Conservation (phyloP, 495 filamentous ascomycete genomes). For the Daldinia childiae region DNA sequence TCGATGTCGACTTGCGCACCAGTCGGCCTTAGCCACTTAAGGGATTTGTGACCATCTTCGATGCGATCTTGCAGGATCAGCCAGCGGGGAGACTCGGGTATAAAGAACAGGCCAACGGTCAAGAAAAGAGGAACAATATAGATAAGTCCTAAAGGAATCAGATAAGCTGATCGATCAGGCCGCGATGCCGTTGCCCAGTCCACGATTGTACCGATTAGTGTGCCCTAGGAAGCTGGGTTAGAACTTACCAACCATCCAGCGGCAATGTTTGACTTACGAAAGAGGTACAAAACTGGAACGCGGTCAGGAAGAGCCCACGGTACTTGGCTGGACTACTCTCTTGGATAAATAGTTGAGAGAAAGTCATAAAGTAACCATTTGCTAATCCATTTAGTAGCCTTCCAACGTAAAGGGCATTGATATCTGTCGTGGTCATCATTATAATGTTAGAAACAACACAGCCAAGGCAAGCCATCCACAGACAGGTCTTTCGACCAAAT, state of each 20-base stretch:
- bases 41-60: conserved; percentile 55
- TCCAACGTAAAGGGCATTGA: conserved; percentile 57
- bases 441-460: conserved; percentile 55
- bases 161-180: conserved; percentile 52
- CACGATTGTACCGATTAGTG: conserved; percentile 61
- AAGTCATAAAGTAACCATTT: conserved; percentile 59
- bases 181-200: conserved; percentile 59
- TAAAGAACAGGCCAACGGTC: conserved; percentile 56
- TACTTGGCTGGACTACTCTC: conserved; percentile 55
- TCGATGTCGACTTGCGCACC: conserved; percentile 52
- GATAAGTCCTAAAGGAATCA: conserved; percentile 60
- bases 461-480: conserved; percentile 53
- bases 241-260: neutral
- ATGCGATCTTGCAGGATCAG: conserved; percentile 55
- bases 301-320: conserved; percentile 48
- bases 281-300: conserved; percentile 40
- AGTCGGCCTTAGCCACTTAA: conserved; percentile 54
- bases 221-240: conserved; percentile 45
- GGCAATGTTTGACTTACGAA: conserved; percentile 38
- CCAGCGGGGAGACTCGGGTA: conserved; percentile 65
- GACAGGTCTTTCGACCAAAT: conserved; percentile 52
- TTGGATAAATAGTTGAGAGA: conserved; percentile 57
- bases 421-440: conserved; percentile 58
- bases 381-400: conserved; percentile 57
- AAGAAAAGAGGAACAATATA: conserved; percentile 59